Percentiles rank a stretch among this genome's conserved stretches.
These are phyloP conservation scores for Alloteropsis semialata DNA, from an alignment of 176 grass and related monocot genomes.

Conservation along the genomic window DNA sequence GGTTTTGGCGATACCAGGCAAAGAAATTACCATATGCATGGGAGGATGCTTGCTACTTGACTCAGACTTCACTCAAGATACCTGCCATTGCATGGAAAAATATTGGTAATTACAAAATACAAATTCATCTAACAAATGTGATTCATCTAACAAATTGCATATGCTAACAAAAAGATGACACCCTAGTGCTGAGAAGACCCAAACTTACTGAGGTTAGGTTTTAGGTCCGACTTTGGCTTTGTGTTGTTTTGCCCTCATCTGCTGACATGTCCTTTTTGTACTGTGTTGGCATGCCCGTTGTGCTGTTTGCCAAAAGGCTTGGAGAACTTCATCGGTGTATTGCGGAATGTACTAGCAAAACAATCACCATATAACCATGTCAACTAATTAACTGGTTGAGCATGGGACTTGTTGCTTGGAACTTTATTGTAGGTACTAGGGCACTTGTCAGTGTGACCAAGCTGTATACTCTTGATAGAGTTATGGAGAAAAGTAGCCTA, in stretches of 20 bases:
- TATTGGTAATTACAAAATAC: conserved; percentile 78
- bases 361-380: neutral
- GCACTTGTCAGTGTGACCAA: neutral
- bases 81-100: conserved; percentile 59
- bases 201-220: neutral
- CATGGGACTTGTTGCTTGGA: neutral
- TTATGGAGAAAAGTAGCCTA: neutral
- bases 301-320: neutral
- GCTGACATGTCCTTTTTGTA: neutral
- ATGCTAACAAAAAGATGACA: neutral
- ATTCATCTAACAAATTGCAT: neutral
- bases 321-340: neutral
- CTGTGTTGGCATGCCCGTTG: neutral
- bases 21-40: conserved; percentile 81
- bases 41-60: conserved; percentile 95
- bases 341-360: neutral
- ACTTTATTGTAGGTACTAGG: neutral
- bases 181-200: neutral
- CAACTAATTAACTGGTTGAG: neutral
- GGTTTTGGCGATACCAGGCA: conserved; percentile 87
- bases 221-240: neutral
- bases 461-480: neutral
- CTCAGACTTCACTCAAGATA: conserved; percentile 62
- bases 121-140: neutral
- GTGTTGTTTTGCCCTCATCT: no score